A percentile compares a stretch with the other conserved stretches of the same genome.
These are phyloP conservation scores for Nitzschia putrida DNA, from an alignment of 108 stramenopile genomes.

Conservation along the genomic window DNA sequence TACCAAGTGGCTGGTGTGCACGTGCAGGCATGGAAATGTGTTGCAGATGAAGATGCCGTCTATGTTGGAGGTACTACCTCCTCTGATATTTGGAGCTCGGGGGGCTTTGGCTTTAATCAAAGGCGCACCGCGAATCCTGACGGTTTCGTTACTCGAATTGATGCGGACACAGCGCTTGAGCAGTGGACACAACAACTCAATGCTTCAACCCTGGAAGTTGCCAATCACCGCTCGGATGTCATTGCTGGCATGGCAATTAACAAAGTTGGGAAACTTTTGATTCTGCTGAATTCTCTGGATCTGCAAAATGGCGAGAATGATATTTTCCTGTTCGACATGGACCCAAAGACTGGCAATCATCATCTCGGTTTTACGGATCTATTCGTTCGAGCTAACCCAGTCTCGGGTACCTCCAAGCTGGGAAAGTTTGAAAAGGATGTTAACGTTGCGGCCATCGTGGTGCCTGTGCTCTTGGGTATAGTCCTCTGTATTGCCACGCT, in stretches of 20 bases:
- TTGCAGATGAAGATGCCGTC: constrained; percentile 12
- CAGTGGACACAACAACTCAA: constrained; percentile 5
- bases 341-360: neutral
- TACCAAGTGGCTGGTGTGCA: constrained; percentile 8
- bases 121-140: constrained; percentile 3
- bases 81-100: constrained; percentile 3
- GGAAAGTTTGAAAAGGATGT: neutral
- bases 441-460: neutral
- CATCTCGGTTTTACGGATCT: neutral
- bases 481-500: neutral
- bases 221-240: constrained; percentile 2
- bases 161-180: neutral
- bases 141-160: constrained; percentile 9
- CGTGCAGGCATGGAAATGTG: constrained; percentile 5
- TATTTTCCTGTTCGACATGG: constrained; percentile 11
- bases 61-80: constrained; percentile 16
- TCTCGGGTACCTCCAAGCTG: neutral
- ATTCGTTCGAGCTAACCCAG: neutral
- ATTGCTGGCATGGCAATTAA: constrained; percentile 20
- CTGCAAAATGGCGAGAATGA: constrained; percentile 10
- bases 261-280: neutral
- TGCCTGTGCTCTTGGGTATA: neutral
- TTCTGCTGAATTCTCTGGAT: constrained; percentile 20
- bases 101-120: neutral
- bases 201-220: constrained; percentile 5